Evolutionary conservation across 1,139 yeast species (phyloP).

Genomic region (Spathaspora jeffriesii): DNA sequence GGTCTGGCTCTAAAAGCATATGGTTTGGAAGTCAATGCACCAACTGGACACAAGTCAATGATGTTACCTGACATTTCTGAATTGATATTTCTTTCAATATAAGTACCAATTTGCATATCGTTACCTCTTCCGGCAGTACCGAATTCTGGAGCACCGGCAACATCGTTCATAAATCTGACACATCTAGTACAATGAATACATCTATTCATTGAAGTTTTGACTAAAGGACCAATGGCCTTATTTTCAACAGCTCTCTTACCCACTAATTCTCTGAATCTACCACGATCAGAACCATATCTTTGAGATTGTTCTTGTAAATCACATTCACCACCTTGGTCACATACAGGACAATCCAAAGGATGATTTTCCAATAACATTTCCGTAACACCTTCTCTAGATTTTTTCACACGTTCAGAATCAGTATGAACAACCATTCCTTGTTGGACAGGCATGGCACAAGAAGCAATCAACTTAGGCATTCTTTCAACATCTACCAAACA

Average conservation of each 20-base stretch:
- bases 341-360: constrained; percentile 91
- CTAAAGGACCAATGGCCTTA: constrained; percentile 87
- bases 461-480: constrained; percentile 88
- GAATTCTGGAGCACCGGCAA: constrained; percentile 91
- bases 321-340: constrained; percentile 96
- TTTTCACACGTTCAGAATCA: constrained; percentile 74
- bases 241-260: constrained; percentile 93
- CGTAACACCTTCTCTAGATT: constrained; percentile 89
- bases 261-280: constrained; percentile 76
- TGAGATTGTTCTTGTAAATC: constrained; percentile 88
- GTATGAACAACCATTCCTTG: constrained; percentile 90
- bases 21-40: constrained; percentile 89
- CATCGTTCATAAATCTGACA: constrained; percentile 87
- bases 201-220: constrained; percentile 90
- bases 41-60: constrained; percentile 89
- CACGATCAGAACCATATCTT: constrained; percentile 85
- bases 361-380: constrained; percentile 89
- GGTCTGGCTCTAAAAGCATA: constrained; percentile 92
- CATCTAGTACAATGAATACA: constrained; percentile 94
- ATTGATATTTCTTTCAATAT: constrained; percentile 81
- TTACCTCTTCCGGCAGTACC: constrained; percentile 92
- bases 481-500: constrained; percentile 89
- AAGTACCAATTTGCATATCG: constrained; percentile 91
- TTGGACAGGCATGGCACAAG: constrained; percentile 90
- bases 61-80: constrained; percentile 88